Conservation (phyloP, 2,329 filamentous ascomycete genomes). For the Fusarium globosum region DNA sequence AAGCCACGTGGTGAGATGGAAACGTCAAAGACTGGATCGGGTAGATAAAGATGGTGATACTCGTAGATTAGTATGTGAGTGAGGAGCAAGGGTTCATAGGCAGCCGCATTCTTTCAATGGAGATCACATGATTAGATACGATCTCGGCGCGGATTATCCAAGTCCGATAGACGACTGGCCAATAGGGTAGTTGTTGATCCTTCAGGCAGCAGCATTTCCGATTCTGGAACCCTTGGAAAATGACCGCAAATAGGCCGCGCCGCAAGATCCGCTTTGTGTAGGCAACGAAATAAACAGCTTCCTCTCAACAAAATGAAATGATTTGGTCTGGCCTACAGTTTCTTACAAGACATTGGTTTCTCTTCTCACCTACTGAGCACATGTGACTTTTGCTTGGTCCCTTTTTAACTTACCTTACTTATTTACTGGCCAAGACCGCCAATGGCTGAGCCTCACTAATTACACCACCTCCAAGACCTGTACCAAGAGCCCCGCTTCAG, state of each 20-base stretch:
- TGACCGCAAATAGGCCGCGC: constrained; percentile 44
- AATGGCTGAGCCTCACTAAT: constrained; percentile 30
- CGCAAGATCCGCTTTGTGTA: constrained; percentile 45
- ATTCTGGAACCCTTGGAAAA: constrained; percentile 34
- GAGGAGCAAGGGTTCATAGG: constrained; percentile 20
- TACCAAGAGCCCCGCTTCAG: constrained; percentile 31
- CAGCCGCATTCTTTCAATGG: constrained; percentile 14
- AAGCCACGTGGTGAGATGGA: not conserved
- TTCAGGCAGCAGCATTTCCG: constrained; percentile 46
- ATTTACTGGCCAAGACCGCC: constrained; percentile 4
- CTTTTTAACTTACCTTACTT: not conserved
- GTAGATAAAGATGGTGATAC: constrained; percentile 12
- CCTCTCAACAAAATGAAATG: constrained; percentile 32
- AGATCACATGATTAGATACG: constrained; percentile 5
- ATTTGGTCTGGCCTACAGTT: constrained; percentile 17
- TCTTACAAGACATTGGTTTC: not conserved
- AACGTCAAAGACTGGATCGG: constrained; percentile 2
- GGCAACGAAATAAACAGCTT: constrained; percentile 46
- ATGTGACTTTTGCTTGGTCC: constrained; percentile 5
- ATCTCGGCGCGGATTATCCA: not conserved
- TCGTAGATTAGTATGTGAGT: not conserved
- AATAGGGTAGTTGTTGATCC: constrained; percentile 23
- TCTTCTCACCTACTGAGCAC: not conserved
- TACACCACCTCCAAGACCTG: constrained; percentile 2
- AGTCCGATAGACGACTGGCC: not conserved